Conservation (phyloP, 2,329 filamentous ascomycete genomes). For the Epichloe bromicola region DNA sequence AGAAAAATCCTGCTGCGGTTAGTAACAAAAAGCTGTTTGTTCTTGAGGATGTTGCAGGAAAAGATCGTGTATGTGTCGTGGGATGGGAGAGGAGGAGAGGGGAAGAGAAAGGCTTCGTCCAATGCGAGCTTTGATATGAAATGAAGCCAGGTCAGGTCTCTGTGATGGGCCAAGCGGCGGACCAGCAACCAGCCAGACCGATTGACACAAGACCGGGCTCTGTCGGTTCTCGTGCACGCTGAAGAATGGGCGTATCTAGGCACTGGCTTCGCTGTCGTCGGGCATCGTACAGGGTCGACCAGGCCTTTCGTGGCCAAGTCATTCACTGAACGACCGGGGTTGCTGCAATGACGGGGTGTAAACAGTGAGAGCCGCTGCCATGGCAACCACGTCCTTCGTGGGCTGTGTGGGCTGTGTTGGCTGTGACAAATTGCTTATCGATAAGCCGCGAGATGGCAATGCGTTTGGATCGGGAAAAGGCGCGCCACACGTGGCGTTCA, state of each 20-base stretch:
- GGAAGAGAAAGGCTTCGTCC: neutral
- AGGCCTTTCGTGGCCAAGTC: neutral
- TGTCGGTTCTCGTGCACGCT: neutral
- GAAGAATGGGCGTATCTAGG: neutral
- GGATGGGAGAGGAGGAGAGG: neutral
- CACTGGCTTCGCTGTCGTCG: neutral
- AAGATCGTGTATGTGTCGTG: neutral
- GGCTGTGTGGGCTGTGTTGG: too few species aligned
- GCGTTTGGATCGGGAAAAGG: neutral
- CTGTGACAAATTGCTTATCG: neutral
- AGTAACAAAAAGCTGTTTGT: conserved; percentile 14
- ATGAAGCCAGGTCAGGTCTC: neutral
- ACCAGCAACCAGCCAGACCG: neutral
- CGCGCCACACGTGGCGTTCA: neutral
- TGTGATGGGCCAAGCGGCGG: neutral
- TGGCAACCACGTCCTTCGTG: conserved; percentile 18
- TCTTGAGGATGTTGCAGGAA: conserved; percentile 3
- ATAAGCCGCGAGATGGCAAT: neutral
- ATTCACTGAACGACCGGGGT: conserved; percentile 5
- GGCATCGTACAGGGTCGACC: neutral
- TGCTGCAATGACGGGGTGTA: conserved; percentile 17
- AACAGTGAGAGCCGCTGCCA: conserved; percentile 24
- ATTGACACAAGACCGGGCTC: neutral
- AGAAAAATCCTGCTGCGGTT: conserved; percentile 17
- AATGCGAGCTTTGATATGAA: too few species aligned